phyloP scores from a whole-genome alignment of 108 stramenopile genomes.

The Ochromonas danica region DNA sequence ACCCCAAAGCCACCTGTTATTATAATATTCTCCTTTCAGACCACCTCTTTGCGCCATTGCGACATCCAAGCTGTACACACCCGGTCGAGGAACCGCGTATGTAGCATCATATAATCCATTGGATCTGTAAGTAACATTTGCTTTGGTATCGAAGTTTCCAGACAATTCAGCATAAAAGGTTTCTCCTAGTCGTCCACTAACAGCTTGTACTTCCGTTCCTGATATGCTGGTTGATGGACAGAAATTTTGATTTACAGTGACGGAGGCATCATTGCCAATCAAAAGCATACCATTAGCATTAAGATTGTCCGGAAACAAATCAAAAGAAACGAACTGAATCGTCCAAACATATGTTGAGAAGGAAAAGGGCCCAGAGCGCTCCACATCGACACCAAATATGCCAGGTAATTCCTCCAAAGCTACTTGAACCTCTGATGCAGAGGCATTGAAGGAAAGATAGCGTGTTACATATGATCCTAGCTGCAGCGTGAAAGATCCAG shows the following conservation, averaged over 20 bases:
- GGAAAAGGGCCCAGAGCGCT: background rate
- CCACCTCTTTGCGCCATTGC: slow-evolving; percentile 56
- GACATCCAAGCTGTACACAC: slow-evolving; percentile 61
- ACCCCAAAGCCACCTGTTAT: slow-evolving; percentile 70
- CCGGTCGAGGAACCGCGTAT: slow-evolving; percentile 62
- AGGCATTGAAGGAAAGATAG: slow-evolving; percentile 47
- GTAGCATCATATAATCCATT: slow-evolving; percentile 57
- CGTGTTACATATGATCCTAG: slow-evolving; percentile 54
- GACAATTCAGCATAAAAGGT: slow-evolving; percentile 57
- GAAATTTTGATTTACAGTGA: slow-evolving; percentile 22
- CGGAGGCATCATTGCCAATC: slow-evolving; percentile 20
- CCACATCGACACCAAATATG: slow-evolving; percentile 9
- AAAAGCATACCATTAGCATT: slow-evolving; percentile 54
- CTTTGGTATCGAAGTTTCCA: slow-evolving; percentile 44
- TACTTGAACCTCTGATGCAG: slow-evolving; percentile 50
- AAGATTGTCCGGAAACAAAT: slow-evolving; percentile 25
- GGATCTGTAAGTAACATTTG: slow-evolving; percentile 47
- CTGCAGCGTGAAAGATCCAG: slow-evolving; percentile 59
- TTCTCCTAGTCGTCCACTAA: slow-evolving; percentile 61
- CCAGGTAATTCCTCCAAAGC: slow-evolving; percentile 43
- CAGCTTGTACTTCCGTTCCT: slow-evolving; percentile 32
- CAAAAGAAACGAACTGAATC: slow-evolving; percentile 39
- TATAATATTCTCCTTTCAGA: slow-evolving; percentile 73
- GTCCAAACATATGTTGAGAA: slow-evolving; percentile 24
- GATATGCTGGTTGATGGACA: slow-evolving; percentile 35